These are phyloP conservation scores for Sporobolomyces roseus DNA, from an alignment of 768 basidiomycete genomes.

Conservation along the genomic window DNA sequence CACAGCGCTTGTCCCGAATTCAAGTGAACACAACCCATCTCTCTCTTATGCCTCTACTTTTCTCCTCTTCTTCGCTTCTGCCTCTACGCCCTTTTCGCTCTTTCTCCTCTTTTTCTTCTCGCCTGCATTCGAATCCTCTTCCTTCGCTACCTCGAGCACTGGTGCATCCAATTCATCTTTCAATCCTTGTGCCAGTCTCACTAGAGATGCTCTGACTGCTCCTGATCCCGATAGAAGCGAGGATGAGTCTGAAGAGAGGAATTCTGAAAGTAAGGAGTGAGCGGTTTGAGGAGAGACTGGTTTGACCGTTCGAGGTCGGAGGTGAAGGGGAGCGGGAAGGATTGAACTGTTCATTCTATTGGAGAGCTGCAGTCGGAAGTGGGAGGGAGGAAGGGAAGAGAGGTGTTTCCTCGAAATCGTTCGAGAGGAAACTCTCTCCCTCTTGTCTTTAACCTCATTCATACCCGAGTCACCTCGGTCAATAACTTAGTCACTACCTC, in stretches of 20 bases:
- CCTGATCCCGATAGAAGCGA: conserved; percentile 21
- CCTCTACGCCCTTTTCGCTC: background rate
- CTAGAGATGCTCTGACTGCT: conserved; percentile 20
- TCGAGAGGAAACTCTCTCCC: background rate
- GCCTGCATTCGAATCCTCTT: background rate
- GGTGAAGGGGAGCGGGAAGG: conserved; percentile 29
- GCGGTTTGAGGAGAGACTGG: background rate
- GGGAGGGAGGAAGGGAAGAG: background rate
- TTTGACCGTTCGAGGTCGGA: background rate
- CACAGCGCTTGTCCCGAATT: too few relatives aligned
- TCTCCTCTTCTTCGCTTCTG: conserved; percentile 21
- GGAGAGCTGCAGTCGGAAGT: background rate
- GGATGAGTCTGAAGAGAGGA: conserved; percentile 14
- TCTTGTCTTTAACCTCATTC: too few relatives aligned
- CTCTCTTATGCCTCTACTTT: conserved; percentile 17
- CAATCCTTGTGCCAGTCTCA: conserved; percentile 23
- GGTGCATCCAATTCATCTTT: conserved; percentile 16
- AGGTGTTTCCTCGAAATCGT: background rate
- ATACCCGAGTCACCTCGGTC: too few relatives aligned
- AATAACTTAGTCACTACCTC: background rate
- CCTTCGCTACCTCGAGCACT: background rate
- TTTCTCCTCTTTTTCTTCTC: conserved; percentile 15
- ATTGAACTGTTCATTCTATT: conserved; percentile 1
- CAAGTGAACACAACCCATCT: too few relatives aligned
- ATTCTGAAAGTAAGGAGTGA: background rate